Conservation (phyloP, 345 rosid species). For the Linum tenue region DNA sequence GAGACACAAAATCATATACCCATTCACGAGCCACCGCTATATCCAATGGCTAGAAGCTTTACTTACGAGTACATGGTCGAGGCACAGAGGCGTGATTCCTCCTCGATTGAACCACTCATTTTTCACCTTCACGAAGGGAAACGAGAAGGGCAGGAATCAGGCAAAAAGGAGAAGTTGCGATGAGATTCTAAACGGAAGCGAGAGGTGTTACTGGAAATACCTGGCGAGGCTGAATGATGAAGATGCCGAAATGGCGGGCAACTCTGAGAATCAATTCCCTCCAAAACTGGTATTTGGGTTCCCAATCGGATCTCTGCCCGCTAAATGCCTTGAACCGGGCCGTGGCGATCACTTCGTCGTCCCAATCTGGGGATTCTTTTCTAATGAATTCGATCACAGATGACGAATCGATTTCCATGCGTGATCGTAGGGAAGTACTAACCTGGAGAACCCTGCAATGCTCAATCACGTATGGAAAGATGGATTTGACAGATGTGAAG, state of each 20-base stretch:
- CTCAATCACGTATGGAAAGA: too few relatives aligned
- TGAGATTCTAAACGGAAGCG: background rate
- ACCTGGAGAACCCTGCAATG: too few relatives aligned
- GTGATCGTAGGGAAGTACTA: background rate
- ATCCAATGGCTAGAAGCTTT: constrained; percentile 20
- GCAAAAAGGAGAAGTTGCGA: background rate
- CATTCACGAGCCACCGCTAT: background rate
- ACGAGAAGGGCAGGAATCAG: constrained; percentile 2
- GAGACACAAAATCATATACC: background rate
- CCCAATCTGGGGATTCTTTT: constrained; percentile 74
- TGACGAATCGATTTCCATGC: constrained; percentile 31
- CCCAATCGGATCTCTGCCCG: constrained; percentile 93
- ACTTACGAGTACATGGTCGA: constrained; percentile 79
- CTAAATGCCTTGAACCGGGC: constrained; percentile 87
- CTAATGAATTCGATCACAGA: constrained; percentile 40
- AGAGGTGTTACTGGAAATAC: constrained; percentile 19
- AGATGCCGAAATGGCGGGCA: constrained; percentile 43
- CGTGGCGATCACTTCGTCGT: constrained; percentile 54
- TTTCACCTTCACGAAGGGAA: constrained; percentile 32
- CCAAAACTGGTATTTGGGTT: constrained; percentile 61
- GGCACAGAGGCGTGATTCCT: constrained; percentile 74
- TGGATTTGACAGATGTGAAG: background rate
- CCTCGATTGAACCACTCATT: constrained; percentile 65
- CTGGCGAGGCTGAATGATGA: constrained; percentile 52
- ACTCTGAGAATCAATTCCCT: constrained; percentile 54